A percentile compares a stretch with the other conserved stretches of the same genome.
Conservation (phyloP, 2,329 filamentous ascomycete genomes). For the Calonectria naviculata region DNA sequence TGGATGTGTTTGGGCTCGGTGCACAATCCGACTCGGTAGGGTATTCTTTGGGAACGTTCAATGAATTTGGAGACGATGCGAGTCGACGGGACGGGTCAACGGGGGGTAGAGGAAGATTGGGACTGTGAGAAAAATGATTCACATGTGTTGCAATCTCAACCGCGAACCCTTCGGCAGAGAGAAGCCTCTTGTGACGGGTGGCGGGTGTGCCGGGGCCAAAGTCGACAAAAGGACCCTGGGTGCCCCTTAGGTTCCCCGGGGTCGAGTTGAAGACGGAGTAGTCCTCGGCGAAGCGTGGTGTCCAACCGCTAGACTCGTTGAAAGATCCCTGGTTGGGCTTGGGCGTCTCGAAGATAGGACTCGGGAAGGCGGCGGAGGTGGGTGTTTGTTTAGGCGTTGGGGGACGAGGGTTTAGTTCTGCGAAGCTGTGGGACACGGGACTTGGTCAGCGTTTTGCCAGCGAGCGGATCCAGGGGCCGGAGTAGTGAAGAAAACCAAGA, state of each 20-base stretch:
- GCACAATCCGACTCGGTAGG: constrained; percentile 41
- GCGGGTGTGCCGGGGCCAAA: constrained; percentile 53
- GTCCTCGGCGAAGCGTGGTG: constrained; percentile 72
- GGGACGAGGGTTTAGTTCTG: constrained; percentile 71
- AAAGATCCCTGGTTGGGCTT: constrained; percentile 59
- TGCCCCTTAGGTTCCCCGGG: constrained; percentile 65
- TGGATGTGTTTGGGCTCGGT: constrained; percentile 42
- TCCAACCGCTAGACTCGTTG: constrained; percentile 65
- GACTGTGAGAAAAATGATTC: constrained; percentile 67
- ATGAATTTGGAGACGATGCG: constrained; percentile 66
- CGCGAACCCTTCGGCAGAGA: constrained; percentile 62
- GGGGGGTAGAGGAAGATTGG: constrained; percentile 65
- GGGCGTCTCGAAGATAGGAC: constrained; percentile 68
- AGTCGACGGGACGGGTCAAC: constrained; percentile 69
- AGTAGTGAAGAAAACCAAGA: constrained; percentile 21
- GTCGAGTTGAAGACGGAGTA: constrained; percentile 75
- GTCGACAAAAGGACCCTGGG: constrained; percentile 58
- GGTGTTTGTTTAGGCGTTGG: constrained; percentile 70
- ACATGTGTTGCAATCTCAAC: constrained; percentile 69
- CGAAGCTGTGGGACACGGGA: constrained; percentile 61
- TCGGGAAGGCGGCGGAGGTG: constrained; percentile 63
- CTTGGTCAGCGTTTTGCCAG: constrained; percentile 48
- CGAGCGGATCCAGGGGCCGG: constrained; percentile 20
- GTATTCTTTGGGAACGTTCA: constrained; percentile 45
- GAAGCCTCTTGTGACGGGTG: constrained; percentile 58